Evolutionary conservation across 1,284 basidiomycete genomes (phyloP), one percentile per base, ranked within the genome.

Genomic region (Pascua guehoae): DNA sequence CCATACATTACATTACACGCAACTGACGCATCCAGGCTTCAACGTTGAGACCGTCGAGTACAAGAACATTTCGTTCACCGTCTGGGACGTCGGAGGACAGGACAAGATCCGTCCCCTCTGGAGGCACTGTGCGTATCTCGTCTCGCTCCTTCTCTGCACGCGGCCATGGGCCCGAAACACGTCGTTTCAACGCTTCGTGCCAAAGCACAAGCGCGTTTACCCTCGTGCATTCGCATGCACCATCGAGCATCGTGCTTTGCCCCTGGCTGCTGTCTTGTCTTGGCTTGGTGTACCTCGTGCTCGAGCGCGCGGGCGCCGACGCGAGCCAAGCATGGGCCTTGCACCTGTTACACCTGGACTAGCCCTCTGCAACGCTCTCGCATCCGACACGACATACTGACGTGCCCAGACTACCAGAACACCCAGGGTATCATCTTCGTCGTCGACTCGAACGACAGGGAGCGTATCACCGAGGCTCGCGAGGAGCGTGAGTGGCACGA

Each of bases 361-460:
- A 32, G 24, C 24, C 3, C 24, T n/a, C 24, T 32, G 24, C 24
- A 32, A 32, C 24, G 7, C 24, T 32, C 24, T 32, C 24, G 24
- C 24, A 32, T 32, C 24, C 24, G 15, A 40, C 32, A 7, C 7
- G 32, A 44, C 15, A 24, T 10, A 51, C 53, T 48, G 16, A 48
- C 51, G 14, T n/a, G 8, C 32, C 37, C 67, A 96, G 95, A 99
- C 83, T 99, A 97, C 91, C 96, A 98, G 82, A 98, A 98, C 84
- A 99, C 96, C 49, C 96, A 99, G 82, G 96, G 95, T 68, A 98
- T 99, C 82, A 98, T 99, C 77, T 99, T 98, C 79, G 96, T 99
- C 57, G 94, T 99, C 51, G 96, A 99, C 80, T 98, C 96, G 56
- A 98, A 98, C 80, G 96, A 99, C 83, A 84, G 96, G 80, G 96